phyloP scores from a whole-genome alignment of 495 filamentous ascomycete species.

The Tuber magnatum region DNA sequence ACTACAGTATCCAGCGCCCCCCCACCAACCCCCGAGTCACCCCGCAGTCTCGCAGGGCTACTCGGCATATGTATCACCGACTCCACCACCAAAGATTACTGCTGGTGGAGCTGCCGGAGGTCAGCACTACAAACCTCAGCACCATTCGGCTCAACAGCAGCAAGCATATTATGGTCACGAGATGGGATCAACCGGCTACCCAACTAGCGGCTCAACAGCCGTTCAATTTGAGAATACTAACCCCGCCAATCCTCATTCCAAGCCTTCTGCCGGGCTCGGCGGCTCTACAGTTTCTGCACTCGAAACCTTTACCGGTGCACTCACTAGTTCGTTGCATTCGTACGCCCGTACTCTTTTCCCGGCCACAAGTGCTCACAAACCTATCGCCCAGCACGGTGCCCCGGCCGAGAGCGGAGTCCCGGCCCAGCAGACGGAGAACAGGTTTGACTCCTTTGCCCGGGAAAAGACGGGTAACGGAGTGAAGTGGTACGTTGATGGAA shows the following conservation, averaged over 20 bases:
- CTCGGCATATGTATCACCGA: neutral
- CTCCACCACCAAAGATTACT: neutral
- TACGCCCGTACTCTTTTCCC: constrained; percentile 39
- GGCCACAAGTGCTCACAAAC: constrained; percentile 26
- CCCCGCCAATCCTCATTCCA: constrained; percentile 11
- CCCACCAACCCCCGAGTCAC: neutral
- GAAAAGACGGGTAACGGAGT: constrained; percentile 56
- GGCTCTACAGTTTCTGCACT: constrained; percentile 15
- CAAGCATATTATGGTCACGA: constrained; percentile 17
- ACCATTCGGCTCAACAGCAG: constrained; percentile 28
- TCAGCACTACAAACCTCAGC: constrained; percentile 27
- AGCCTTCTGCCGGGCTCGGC: constrained; percentile 4
- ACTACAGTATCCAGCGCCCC: constrained; percentile 9
- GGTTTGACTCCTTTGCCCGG: constrained; percentile 78
- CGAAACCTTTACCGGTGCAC: constrained; percentile 30
- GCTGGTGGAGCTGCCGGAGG: neutral
- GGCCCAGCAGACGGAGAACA: constrained; percentile 48
- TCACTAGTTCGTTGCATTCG: constrained; percentile 34
- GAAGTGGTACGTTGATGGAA: constrained; percentile 94
- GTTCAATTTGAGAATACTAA: constrained; percentile 4
- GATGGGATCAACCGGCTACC: constrained; percentile 1
- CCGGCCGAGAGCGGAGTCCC: constrained; percentile 22
- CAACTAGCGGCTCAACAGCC: neutral
- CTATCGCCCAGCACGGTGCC: constrained; percentile 7
- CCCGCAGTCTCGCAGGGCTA: neutral